A percentile compares a stretch with the other conserved stretches of the same genome.
phyloP scores from a whole-genome alignment of 208 protist species.

The Trichomonas gallinae region DNA sequence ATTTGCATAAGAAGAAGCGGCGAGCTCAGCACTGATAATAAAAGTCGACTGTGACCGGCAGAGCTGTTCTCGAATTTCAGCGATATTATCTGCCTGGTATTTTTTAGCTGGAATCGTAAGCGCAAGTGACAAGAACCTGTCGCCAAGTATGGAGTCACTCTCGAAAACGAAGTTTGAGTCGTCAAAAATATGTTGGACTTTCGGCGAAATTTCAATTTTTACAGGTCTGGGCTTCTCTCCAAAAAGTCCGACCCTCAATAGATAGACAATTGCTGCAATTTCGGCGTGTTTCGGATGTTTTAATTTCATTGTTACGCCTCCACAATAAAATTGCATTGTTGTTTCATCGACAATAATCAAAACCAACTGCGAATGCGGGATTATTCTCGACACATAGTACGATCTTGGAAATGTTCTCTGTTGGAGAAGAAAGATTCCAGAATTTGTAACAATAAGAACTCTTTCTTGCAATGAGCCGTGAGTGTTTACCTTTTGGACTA shows the following conservation, averaged over 20 bases:
- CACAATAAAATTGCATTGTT: not conserved
- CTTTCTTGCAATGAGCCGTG: not conserved
- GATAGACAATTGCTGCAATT: not conserved
- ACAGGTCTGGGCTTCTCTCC: not conserved
- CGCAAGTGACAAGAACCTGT: not conserved
- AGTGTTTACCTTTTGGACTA: not conserved
- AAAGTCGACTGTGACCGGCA: not conserved
- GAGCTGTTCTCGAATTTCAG: not conserved
- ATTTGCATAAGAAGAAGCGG: not conserved
- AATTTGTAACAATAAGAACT: not conserved
- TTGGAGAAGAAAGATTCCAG: not conserved
- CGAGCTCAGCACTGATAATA: not conserved
- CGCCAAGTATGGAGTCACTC: not conserved
- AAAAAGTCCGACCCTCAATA: not conserved
- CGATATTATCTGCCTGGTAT: not conserved
- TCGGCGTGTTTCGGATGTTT: not conserved
- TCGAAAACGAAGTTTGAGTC: not conserved
- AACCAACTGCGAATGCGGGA: not conserved
- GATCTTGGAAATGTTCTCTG: not conserved
- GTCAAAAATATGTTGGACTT: not conserved
- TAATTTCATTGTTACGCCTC: not conserved
- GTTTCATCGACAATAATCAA: not conserved
- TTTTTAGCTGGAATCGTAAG: not conserved
- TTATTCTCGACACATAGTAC: not conserved
- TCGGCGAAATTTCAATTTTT: not conserved